A percentile compares a stretch with the other conserved stretches of the same genome.
Conservation (phyloP, 345 rosid genomes). For the Heritiera littoralis region DNA sequence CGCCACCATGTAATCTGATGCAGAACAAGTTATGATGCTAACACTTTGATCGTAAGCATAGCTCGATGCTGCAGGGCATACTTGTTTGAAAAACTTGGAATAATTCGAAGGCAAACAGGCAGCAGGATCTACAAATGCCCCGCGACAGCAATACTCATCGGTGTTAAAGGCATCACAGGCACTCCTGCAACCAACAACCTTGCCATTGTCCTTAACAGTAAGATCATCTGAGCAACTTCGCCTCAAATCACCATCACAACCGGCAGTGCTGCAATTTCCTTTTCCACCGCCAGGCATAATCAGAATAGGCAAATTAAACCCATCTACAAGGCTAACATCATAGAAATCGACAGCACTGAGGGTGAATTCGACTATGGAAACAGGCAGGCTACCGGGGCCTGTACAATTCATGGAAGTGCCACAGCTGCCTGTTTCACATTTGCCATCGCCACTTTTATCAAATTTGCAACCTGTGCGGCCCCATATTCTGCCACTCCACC, state of each 20-base stretch:
- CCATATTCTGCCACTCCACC: slow-evolving; percentile 72
- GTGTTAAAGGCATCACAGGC: slow-evolving; percentile 52
- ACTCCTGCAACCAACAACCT: slow-evolving; percentile 57
- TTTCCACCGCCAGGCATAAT: slow-evolving; percentile 42
- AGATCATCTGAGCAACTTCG: slow-evolving; percentile 49
- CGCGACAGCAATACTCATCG: slow-evolving; percentile 65
- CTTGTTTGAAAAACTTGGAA: slow-evolving; percentile 55
- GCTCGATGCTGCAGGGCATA: slow-evolving; percentile 64
- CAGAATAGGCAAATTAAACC: slow-evolving; percentile 54
- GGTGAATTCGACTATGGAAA: slow-evolving; percentile 55
- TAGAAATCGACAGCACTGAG: slow-evolving; percentile 46
- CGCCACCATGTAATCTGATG: slow-evolving; percentile 45
- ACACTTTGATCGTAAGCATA: slow-evolving; percentile 53
- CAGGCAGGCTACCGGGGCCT: slow-evolving; percentile 47
- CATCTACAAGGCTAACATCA: slow-evolving; percentile 69
- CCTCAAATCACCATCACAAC: slow-evolving; percentile 58
- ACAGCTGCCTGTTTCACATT: slow-evolving; percentile 59
- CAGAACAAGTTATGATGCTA: slow-evolving; percentile 55
- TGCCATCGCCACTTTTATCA: slow-evolving; percentile 35
- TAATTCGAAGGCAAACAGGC: slow-evolving; percentile 53
- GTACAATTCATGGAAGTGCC: slow-evolving; percentile 51
- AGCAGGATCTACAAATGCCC: slow-evolving; percentile 37
- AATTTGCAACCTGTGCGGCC: slow-evolving; percentile 61
- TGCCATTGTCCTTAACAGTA: slow-evolving; percentile 34
- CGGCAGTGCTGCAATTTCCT: slow-evolving; percentile 54